phyloP scores from a whole-genome alignment of 2,329 filamentous ascomycete species.

The Cladobotryum protrusum region DNA sequence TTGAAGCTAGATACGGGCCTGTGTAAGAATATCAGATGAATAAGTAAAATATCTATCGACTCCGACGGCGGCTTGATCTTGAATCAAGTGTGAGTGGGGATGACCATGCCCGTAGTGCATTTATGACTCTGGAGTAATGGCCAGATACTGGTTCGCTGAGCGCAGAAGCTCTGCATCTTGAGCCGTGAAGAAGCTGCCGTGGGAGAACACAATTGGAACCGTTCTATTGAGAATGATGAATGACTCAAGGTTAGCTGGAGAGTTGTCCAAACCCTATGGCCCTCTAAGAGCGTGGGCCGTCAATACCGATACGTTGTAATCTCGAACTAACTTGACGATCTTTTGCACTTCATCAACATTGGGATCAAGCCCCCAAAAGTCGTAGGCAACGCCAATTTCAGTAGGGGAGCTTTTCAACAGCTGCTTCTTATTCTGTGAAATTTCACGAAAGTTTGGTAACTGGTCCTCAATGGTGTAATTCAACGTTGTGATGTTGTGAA shows the following conservation, averaged over 20 bases:
- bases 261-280: conserved; percentile 33
- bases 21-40: conserved; percentile 43
- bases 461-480: conserved; percentile 31
- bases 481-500: conserved; percentile 14
- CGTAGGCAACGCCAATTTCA: conserved; percentile 37
- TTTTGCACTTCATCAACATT: conserved; percentile 21
- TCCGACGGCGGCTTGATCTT: conserved; percentile 47
- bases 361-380: conserved; percentile 27
- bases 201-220: conserved; percentile 42
- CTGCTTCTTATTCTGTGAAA: conserved; percentile 22
- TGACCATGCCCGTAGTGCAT: conserved; percentile 53
- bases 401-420: conserved; percentile 23
- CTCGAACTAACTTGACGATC: conserved; percentile 28
- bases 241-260: conserved; percentile 29
- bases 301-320: conserved; percentile 37
- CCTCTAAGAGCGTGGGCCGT: conserved; percentile 38
- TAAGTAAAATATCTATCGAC: conserved; percentile 50
- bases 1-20: conserved; percentile 51
- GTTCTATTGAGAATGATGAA: background rate
- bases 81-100: conserved; percentile 33
- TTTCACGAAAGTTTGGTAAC: conserved; percentile 32
- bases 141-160: conserved; percentile 45
- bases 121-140: conserved; percentile 53
- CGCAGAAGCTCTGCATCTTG: conserved; percentile 37
- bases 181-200: conserved; percentile 39